phyloP scores from a whole-genome alignment of 306 rosid species.

The Cucurbita argyrosperma region DNA sequence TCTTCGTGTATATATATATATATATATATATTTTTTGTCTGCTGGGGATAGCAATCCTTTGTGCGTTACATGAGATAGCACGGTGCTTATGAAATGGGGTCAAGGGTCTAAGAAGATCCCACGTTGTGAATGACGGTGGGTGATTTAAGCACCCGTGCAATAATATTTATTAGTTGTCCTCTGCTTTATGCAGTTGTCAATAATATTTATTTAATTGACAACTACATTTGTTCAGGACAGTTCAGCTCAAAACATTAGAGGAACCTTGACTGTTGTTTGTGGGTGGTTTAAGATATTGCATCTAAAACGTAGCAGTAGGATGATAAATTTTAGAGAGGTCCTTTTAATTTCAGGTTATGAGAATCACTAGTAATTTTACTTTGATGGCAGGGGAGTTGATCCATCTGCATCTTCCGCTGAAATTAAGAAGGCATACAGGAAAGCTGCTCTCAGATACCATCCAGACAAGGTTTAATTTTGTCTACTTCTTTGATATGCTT shows the following conservation, averaged over 20 bases:
- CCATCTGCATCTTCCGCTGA: constrained; percentile 70
- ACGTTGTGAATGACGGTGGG: not conserved
- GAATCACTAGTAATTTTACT: constrained; percentile 17
- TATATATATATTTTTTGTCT: not conserved
- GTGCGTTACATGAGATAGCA: not conserved
- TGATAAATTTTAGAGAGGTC: not conserved
- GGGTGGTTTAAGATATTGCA: not conserved
- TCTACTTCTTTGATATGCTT: not conserved
- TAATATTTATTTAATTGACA: not conserved
- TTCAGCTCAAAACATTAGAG: not conserved
- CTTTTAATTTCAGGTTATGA: not conserved
- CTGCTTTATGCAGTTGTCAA: not conserved
- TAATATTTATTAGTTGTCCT: not conserved
- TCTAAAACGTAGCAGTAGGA: not conserved
- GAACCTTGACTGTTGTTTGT: not conserved
- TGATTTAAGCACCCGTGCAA: not conserved
- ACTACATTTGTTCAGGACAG: not conserved
- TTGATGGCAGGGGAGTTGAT: constrained; percentile 72
- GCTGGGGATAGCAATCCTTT: not conserved
- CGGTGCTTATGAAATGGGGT: not conserved
- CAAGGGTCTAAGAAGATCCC: not conserved
- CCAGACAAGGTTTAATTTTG: constrained; percentile 71
- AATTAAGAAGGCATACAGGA: constrained; percentile 91
- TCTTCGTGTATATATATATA: not conserved
- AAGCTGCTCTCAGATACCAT: constrained; percentile 97